phyloP scores from a whole-genome alignment of 2,329 filamentous ascomycete species.

The Madurella mycetomatis region DNA sequence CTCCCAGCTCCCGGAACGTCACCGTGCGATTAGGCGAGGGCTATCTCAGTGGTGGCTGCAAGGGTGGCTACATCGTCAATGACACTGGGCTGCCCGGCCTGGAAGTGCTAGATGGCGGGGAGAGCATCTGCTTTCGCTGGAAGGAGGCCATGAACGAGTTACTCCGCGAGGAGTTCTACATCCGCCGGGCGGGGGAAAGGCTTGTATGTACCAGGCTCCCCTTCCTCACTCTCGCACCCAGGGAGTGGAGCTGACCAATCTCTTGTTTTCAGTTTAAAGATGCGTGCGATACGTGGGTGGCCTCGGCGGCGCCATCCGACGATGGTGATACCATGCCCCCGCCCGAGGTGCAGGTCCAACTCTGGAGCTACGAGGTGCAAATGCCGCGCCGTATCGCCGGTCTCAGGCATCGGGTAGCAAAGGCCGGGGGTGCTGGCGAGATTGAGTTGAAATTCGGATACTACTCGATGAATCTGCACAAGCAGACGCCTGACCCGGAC shows the following conservation, averaged over 20 bases:
- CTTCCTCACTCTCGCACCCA: background rate
- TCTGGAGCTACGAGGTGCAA: background rate
- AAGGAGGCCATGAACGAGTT: conserved; percentile 2
- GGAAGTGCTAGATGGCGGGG: background rate
- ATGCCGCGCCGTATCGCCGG: conserved; percentile 1
- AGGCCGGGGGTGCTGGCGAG: background rate
- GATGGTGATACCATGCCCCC: background rate
- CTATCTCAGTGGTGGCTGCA: background rate
- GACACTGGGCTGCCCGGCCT: conserved; percentile 1
- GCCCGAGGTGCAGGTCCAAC: background rate
- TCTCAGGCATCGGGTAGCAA: background rate
- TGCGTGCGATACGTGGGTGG: background rate
- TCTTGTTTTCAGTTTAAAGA: background rate
- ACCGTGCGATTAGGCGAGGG: conserved; percentile 6
- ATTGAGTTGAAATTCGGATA: background rate
- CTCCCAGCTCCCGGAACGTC: background rate
- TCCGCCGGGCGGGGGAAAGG: background rate
- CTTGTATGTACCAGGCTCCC: background rate
- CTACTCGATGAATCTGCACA: background rate
- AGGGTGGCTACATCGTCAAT: conserved; percentile 5
- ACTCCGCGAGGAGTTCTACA: conserved; percentile 8
- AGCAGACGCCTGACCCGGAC: background rate
- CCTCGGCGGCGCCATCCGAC: no score
- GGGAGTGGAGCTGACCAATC: background rate
- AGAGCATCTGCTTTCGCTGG: conserved; percentile 1